Evolutionary conservation across 495 filamentous ascomycete species (phyloP).

Genomic region (Lasiosphaeria miniovina): DNA sequence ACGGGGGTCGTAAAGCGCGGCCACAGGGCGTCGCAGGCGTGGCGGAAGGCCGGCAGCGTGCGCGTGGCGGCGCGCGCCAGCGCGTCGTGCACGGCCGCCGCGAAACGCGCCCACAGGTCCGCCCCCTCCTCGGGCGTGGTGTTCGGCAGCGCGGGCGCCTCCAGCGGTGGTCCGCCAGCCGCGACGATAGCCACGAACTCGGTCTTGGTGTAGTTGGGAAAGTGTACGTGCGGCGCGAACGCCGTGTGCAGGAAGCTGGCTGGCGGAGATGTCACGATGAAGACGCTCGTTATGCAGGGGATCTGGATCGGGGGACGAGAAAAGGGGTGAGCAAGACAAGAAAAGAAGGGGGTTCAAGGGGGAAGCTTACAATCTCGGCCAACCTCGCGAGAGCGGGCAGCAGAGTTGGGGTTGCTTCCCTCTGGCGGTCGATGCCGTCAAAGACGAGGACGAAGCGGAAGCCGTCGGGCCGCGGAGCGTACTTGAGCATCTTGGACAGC

Average conservation of each 20-base stretch:
- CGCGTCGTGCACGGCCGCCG: conserved; percentile 69
- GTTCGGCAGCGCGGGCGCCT: conserved; percentile 30
- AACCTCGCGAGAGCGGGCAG: conserved; percentile 59
- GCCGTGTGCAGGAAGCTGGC: conserved; percentile 68
- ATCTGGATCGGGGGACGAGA: conserved; percentile 55
- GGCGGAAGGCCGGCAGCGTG: conserved; percentile 59
- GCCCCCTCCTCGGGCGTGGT: conserved; percentile 40
- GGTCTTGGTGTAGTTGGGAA: conserved; percentile 77
- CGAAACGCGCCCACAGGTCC: conserved; percentile 79
- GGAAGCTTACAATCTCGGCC: conserved; percentile 30
- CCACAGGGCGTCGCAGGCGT: conserved; percentile 63
- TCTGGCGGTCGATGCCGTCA: conserved; percentile 85
- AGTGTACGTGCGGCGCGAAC: conserved; percentile 75
- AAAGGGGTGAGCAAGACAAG: conserved; percentile 17
- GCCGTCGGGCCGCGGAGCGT: conserved; percentile 30
- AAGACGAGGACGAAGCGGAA: conserved; percentile 73
- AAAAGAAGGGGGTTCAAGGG: background rate
- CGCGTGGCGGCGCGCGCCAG: conserved; percentile 63
- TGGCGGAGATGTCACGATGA: conserved; percentile 72
- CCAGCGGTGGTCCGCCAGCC: conserved; percentile 32
- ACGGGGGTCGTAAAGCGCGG: conserved; percentile 66
- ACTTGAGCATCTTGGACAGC: conserved; percentile 57
- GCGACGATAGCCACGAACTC: conserved; percentile 73
- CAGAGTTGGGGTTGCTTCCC: conserved; percentile 75
- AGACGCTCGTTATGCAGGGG: conserved; percentile 70